These are phyloP conservation scores for Zhuliangozyma blackwelliae DNA, from an alignment of 1,139 yeast species.

Conservation along the genomic window DNA sequence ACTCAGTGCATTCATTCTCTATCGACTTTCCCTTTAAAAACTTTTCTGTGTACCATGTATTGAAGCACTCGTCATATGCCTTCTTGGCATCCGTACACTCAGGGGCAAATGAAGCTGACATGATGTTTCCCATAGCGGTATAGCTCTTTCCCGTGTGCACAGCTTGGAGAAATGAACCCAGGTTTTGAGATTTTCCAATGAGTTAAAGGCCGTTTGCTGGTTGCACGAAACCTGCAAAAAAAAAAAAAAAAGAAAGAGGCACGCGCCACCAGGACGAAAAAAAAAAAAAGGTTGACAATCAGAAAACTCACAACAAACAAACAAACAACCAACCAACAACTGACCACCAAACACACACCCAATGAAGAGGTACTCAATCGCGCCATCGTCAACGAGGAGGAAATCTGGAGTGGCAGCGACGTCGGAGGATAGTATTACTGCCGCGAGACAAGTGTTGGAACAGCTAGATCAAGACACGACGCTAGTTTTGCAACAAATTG, in stretches of 20 bases:
- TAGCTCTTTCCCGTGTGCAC: too few relatives aligned
- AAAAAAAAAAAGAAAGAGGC: too few relatives aligned
- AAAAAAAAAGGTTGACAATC: not conserved
- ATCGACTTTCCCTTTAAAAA: constrained; percentile 67
- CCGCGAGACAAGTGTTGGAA: constrained; percentile 56
- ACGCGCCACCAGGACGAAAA: too few relatives aligned
- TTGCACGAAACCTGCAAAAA: too few relatives aligned
- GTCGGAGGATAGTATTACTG: constrained; percentile 16
- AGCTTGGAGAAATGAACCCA: too few relatives aligned
- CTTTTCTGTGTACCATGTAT: constrained; percentile 92
- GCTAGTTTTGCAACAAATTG: constrained; percentile 72
- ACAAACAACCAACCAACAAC: constrained; percentile 1
- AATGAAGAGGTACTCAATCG: constrained; percentile 41
- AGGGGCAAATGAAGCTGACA: constrained; percentile 95
- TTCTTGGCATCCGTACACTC: constrained; percentile 88
- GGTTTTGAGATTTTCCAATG: too few relatives aligned
- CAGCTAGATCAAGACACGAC: constrained; percentile 80
- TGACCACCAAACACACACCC: not conserved
- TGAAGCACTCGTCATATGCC: constrained; percentile 88
- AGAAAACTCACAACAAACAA: constrained; percentile 1
- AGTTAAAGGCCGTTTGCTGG: too few relatives aligned
- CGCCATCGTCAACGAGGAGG: constrained; percentile 36
- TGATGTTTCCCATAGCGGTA: constrained; percentile 60
- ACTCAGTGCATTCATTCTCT: constrained; percentile 83
- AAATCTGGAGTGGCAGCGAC: constrained; percentile 24